Conservation (phyloP, 768 basidiomycete genomes). For the Mycena kentingensis region DNA sequence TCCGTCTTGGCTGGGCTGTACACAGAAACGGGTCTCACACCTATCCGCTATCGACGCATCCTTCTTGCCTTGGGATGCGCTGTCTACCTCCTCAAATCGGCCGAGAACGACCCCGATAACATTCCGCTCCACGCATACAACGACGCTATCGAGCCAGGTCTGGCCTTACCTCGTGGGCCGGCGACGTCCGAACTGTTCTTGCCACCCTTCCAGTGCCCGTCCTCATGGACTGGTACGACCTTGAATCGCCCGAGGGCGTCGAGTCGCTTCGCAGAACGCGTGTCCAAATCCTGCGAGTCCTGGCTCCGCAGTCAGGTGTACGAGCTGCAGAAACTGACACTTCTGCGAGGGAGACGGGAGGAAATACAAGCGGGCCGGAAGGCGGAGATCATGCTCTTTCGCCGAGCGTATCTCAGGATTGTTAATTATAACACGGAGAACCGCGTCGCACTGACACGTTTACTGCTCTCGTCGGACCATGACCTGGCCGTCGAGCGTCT, state of each 20-base stretch:
- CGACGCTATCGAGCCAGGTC: too few species aligned
- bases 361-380: background rate
- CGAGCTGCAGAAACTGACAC: background rate
- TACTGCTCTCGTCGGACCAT: constrained; percentile 11
- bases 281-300: too few species aligned
- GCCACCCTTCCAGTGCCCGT: constrained; percentile 6
- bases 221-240: too few species aligned
- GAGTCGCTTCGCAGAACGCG: too few species aligned
- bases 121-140: too few species aligned
- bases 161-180: constrained; percentile 7
- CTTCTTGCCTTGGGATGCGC: constrained; percentile 1
- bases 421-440: background rate
- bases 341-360: background rate
- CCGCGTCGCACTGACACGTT: constrained; percentile 3
- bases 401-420: constrained; percentile 3
- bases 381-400: background rate
- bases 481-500: constrained; percentile 4
- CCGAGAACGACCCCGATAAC: too few species aligned
- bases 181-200: constrained; percentile 5
- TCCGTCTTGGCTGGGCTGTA: too few species aligned
- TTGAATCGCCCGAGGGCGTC: too few species aligned
- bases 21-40: too few species aligned
- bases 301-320: background rate
- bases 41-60: background rate
- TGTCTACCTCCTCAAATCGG: too few species aligned